Evolutionary conservation across 2,329 filamentous ascomycete species (phyloP), one percentile per base, ranked within the genome.

Genomic region (Aspergillus brunneoviolaceus): DNA sequence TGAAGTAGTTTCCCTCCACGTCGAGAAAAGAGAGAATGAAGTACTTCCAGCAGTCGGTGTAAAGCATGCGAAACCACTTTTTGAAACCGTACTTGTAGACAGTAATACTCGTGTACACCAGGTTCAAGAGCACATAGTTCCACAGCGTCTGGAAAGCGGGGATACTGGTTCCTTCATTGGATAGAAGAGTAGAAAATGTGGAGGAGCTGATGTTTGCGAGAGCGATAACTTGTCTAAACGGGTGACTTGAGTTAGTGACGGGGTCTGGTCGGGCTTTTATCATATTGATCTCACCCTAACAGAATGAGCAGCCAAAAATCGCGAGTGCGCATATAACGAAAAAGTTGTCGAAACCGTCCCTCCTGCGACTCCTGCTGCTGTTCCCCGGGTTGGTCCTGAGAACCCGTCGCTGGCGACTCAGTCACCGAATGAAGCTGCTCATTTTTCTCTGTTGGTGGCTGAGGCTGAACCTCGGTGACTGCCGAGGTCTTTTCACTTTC

Each of bases 1-100:
- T 92, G 74, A 98, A 97, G 81, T 97, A 98, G 79, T 98, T 98
- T 61, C 95, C 94, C 78, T 97, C 86, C 55, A 97, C 94, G 72
- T 98, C 94, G 67, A 94, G 84, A 76, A 98, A 96, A 55, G 90
- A 87, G 63, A 98, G 86, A 76, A 97, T 91, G 70, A 96, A 84
- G 79, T 95, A 98, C 78, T 91, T 91, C 94, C 94, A 97, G 60
- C 92, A 91, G 73, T 96, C 89, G 62, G 82, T 84, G 55, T 80
- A 72, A 10, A 92, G 71, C 55, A 96, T 74, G 51, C 80, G 79
- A 49, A 79, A 72, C 84, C 90, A 96, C 67, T 84, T 85, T 70
- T 85, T 86, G 67, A 87, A 82, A 3, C 94, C 94, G 72, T 95
- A 91, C 67, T 84, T 84, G 80, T 90, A 89, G 39, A 96, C 78